Conservation (phyloP, 306 rosid genomes). For the Quillaja saponaria region DNA sequence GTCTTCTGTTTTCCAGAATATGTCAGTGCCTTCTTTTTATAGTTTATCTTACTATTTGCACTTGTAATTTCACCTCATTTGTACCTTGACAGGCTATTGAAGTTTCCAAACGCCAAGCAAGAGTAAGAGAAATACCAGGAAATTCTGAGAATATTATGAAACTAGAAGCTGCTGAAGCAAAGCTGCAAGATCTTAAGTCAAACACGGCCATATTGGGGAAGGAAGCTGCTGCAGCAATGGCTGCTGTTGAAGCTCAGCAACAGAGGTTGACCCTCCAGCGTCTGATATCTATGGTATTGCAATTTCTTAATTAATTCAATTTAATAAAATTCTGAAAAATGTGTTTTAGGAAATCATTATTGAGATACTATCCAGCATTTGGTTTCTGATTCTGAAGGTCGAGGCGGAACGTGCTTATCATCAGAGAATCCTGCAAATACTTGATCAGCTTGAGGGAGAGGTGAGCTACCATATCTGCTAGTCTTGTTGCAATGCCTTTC, state of each 20-base stretch:
- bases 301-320: conserved; percentile 21
- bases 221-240: conserved; percentile 98
- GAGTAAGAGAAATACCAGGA: conserved; percentile 79
- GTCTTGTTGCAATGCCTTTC: conserved; percentile 15
- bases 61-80: conserved; percentile 45
- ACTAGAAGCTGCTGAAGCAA: conserved; percentile 83
- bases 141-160: conserved; percentile 71
- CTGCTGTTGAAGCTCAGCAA: conserved; percentile 98
- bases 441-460: conserved; percentile 96
- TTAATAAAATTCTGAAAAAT: conserved; percentile 9
- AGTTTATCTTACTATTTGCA: conserved; percentile 22
- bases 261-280: conserved; percentile 97
- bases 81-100: conserved; percentile 95
- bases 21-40: background rate
- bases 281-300: conserved; percentile 80
- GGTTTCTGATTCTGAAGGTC: conserved; percentile 53
- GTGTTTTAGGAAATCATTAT: conserved; percentile 20
- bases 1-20: background rate
- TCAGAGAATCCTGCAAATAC: conserved; percentile 79
- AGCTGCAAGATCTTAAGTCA: conserved; percentile 82
- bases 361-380: conserved; percentile 11
- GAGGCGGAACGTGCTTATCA: conserved; percentile 93
- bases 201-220: conserved; percentile 90
- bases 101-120: conserved; percentile 88
- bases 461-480: conserved; percentile 36